Evolutionary conservation across 2,329 filamentous ascomycete genomes (phyloP).

Genomic region (Colletotrichum sp.): DNA sequence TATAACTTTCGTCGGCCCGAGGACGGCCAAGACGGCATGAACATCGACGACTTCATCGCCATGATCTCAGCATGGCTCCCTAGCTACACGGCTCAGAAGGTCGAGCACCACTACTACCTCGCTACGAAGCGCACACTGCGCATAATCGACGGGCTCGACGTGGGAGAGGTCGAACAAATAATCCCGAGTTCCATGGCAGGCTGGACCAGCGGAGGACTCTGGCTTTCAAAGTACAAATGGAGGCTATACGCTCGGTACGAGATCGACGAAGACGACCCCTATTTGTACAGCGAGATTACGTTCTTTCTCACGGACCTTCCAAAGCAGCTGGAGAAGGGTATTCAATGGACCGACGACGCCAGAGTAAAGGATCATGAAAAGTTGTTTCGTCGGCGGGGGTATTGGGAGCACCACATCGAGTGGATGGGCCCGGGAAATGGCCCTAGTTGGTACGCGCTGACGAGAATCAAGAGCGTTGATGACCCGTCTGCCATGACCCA

Average conservation of each 20-base stretch:
- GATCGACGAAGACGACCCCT: not conserved
- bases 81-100: not conserved
- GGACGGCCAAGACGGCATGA: not conserved
- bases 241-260: not conserved
- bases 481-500: not conserved
- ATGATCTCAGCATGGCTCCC: not conserved
- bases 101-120: not conserved
- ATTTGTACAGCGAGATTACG: not conserved
- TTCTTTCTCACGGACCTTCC: not conserved
- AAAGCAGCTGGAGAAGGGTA: not conserved
- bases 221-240: not conserved
- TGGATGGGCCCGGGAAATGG: not conserved
- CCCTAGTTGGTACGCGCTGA: not conserved
- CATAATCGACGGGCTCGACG: not conserved
- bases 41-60: not conserved
- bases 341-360: not conserved
- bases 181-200: not conserved
- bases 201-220: not conserved
- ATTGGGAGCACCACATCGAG: not conserved
- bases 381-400: not conserved
- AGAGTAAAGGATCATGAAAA: not conserved
- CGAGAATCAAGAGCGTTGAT: not conserved
- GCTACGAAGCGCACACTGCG: not conserved
- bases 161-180: not conserved
- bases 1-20: not conserved